Base-by-base conservation (phyloP, 352 stramenopile species). In the Pythium brachiatum region DNA sequence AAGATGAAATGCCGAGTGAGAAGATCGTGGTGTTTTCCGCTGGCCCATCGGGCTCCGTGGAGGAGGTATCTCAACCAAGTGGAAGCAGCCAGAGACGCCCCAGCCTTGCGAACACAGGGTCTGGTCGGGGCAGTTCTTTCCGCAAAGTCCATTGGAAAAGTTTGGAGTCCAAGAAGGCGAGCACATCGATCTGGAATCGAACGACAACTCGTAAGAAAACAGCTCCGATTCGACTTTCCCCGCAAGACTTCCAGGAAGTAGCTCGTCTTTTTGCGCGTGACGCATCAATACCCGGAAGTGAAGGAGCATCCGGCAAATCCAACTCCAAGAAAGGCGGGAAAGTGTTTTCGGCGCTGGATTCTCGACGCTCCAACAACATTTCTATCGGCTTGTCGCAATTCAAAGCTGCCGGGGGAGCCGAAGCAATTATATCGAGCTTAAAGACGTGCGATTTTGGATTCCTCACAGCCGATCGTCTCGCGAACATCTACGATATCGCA, bases 131-230 rank as follows among this genome's bases (percentile, higher is more conserved):
- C 9, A 86, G 71, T 34, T 81, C 72, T 2, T 86, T 94, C 44
- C 81, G 85, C 13, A 94, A 94, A 62, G 77, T 94, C 9, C 83
- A 94, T 47, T 94, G 85, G 85, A 91, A 81, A 16, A 90, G 56
- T 34, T 58, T 94, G 38, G 82, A 92, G 57, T 69, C 72, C 8
- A 76, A 78, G 52, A 79, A 78, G 52, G 75, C 72, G 20, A 75
- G 70, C 18, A 70, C 80, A 31, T 89, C 85, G 13, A 94, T 94
- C 69, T 94, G 85, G 85, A 74, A 73, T 53, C 79, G 83, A 38
- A 70, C 85, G 5, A 94, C 85, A 0, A 60, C 77, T 15, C 75
- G 81, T 32, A 70, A 82, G 2, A 84, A 86, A 38, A 82, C 78
- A 9, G 85, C 85, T 50, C 85, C 85, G 1, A 89, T 94, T 29